Evolutionary conservation across 495 filamentous ascomycete species (phyloP).

Genomic region (Aspergillus carlsbadensis): DNA sequence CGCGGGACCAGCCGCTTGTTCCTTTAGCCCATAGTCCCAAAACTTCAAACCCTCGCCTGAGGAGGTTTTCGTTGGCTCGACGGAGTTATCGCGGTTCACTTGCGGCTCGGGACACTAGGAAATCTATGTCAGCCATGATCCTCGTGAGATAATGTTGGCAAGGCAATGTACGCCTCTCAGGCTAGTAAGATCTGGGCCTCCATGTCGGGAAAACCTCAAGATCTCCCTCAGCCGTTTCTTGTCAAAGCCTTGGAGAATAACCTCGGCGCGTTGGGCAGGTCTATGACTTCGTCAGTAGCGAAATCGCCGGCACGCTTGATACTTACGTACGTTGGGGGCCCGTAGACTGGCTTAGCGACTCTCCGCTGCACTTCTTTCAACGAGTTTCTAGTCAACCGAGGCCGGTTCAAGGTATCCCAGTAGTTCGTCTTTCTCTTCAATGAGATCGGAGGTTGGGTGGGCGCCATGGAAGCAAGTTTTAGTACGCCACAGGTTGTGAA

Average conservation of each 20-base stretch:
- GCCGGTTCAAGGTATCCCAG: not conserved
- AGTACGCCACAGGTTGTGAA: too few relatives aligned
- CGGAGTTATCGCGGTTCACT: not conserved
- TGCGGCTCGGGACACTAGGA: not conserved
- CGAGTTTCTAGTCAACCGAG: not conserved
- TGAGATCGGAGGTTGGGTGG: too few relatives aligned
- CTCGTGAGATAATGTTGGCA: not conserved
- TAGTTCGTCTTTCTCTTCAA: not conserved
- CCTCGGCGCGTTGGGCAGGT: not conserved
- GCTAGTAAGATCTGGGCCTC: not conserved
- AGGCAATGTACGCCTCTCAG: not conserved
- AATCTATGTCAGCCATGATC: not conserved
- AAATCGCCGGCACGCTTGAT: too few relatives aligned
- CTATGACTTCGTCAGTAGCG: too few relatives aligned
- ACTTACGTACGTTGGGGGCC: not conserved
- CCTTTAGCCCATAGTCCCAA: not conserved
- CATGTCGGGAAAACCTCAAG: not conserved
- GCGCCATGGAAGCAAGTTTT: too few relatives aligned
- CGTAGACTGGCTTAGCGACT: not conserved
- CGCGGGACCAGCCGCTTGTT: not conserved
- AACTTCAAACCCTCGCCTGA: too few relatives aligned
- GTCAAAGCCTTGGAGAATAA: not conserved
- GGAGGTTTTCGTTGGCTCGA: not conserved
- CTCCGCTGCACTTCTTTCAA: not conserved
- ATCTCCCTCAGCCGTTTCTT: not conserved